Conservation (phyloP, 164 flowering plant genomes). For the Magnolia officinalis region DNA sequence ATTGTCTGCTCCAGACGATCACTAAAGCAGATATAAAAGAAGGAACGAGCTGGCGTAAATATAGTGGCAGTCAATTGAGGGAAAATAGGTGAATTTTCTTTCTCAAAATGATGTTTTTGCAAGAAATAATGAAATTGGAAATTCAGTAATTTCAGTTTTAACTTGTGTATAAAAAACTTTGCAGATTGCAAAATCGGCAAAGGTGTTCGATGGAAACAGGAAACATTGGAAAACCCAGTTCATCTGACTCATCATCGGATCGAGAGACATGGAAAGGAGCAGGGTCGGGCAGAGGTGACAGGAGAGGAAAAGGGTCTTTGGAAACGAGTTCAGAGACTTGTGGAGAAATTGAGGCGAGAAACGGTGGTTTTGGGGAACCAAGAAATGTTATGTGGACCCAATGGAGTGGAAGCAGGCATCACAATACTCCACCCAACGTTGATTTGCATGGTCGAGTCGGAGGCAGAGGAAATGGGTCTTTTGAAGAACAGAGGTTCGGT, state of each 20-base stretch:
- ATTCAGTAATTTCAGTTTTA: too few relatives aligned
- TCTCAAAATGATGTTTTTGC: background rate
- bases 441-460: background rate
- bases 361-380: background rate
- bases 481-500: background rate
- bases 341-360: background rate
- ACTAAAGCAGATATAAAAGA: conserved; percentile 21
- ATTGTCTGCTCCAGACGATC: conserved; percentile 21
- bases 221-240: too few relatives aligned
- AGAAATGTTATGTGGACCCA: background rate
- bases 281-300: conserved; percentile 12
- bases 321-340: background rate
- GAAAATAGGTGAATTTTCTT: background rate
- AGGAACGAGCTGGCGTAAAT: conserved; percentile 31
- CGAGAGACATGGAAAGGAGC: background rate
- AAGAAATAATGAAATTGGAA: background rate
- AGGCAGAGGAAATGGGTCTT: background rate
- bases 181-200: background rate
- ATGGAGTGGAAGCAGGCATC: background rate
- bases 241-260: background rate
- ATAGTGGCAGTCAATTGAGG: conserved; percentile 4
- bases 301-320: background rate
- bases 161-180: too few relatives aligned
- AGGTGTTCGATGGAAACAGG: background rate
- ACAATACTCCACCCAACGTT: background rate